phyloP scores from a whole-genome alignment of 1,284 basidiomycete genomes.

The Microstroma glucosiphilum region DNA sequence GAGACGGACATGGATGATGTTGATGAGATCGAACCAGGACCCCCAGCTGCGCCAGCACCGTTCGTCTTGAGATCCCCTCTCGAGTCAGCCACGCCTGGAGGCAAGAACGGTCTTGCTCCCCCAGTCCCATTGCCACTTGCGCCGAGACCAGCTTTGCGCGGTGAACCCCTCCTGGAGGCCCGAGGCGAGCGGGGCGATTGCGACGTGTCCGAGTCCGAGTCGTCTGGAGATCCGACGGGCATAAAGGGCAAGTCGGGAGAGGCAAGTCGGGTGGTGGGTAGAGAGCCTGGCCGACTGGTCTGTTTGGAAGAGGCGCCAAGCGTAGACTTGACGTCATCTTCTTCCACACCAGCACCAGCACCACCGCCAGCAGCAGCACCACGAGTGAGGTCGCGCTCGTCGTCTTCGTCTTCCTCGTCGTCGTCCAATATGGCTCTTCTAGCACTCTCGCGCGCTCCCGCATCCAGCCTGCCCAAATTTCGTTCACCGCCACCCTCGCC shows the following conservation, averaged over 20 bases:
- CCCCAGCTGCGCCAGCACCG: too few relatives aligned
- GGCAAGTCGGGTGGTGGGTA: constrained; percentile 10
- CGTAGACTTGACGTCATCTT: too few relatives aligned
- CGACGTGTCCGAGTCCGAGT: constrained; percentile 18
- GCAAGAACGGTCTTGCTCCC: too few relatives aligned
- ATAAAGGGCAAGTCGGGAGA: constrained; percentile 40
- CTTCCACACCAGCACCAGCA: too few relatives aligned
- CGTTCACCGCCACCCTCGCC: constrained; percentile 16
- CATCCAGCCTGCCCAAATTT: constrained; percentile 15
- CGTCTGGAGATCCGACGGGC: constrained; percentile 40
- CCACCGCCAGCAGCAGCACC: too few relatives aligned
- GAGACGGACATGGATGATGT: too few relatives aligned
- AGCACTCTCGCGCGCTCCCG: not conserved
- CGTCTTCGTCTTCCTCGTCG: not conserved
- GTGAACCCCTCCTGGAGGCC: constrained; percentile 5
- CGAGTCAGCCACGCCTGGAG: too few relatives aligned
- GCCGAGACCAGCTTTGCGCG: constrained; percentile 2
- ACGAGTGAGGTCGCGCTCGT: not conserved
- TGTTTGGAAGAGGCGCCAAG: too few relatives aligned
- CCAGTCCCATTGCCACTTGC: too few relatives aligned
- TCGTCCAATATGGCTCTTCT: too few relatives aligned
- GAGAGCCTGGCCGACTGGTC: not conserved
- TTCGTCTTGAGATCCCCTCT: too few relatives aligned
- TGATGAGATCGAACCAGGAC: too few relatives aligned
- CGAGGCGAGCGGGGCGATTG: not conserved